Evolutionary conservation across 768 basidiomycete species (phyloP), one percentile per base, ranked within the genome.

Genomic region (Asterophora lycoperdoides): DNA sequence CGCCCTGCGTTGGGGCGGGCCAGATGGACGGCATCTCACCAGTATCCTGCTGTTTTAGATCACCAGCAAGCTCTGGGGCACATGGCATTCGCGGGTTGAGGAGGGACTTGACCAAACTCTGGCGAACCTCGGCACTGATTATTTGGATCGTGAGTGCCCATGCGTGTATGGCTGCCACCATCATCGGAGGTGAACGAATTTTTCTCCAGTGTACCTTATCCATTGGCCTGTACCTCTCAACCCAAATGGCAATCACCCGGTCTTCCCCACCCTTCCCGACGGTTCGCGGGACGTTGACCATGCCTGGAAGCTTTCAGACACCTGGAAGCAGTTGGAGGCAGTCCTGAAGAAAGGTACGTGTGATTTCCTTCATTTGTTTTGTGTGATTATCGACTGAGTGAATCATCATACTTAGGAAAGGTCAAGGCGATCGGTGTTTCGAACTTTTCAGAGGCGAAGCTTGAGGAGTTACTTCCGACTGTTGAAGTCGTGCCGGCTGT

Each of bases 271-370:
- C 10, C 79, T 77, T 30, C 76, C 81, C 0, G 72, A 83, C 60
- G 80, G 87, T 48, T 75, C 70, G 56, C 76, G 87, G 32, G 87
- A 89, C 60, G 70, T 87, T 40, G 79, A 83, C 56, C 74, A 76
- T 56, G 71, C 77, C 34, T 86, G 86, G 79, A 72, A 80, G 20
- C 61, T 89, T 58, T 69, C 64, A 44, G 77, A 90, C 43, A 92
- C 92, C 11, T 93, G 91, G 89, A 81, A 78, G 58, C 81, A 86
- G 64, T 85, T 93, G 84, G 91, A 93, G 64, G 80, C 70, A 8
- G 54, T 91, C 26, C 64, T 80, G 51, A 79, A 78, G 64, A 83
- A 79, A 58, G 87, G 86, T 71, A 46, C 53, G 60, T 51, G 47
- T 39, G 38, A 37, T 33, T 38, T 15, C 29, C 32, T 34, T 17